A percentile compares a stretch with the other conserved stretches of the same genome.
These are phyloP conservation scores for Immersiella caudata DNA, from an alignment of 495 filamentous ascomycete genomes.

Conservation along the genomic window DNA sequence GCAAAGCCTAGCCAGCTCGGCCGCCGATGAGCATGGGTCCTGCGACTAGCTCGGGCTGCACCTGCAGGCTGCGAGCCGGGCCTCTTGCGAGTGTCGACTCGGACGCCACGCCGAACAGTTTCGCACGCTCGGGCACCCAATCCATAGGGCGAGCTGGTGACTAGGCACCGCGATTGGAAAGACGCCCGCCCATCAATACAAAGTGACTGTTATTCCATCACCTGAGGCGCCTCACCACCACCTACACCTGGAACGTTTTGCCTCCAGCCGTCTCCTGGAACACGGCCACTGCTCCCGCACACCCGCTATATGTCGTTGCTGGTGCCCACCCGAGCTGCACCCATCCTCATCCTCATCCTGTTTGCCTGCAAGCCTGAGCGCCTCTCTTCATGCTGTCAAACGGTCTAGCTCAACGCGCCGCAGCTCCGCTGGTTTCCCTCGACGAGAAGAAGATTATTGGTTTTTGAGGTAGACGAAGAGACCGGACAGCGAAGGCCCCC, in stretches of 20 bases:
- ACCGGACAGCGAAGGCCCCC: not conserved
- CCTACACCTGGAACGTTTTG: not conserved
- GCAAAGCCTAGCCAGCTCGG: not conserved
- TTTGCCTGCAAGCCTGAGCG: slow-evolving; percentile 13
- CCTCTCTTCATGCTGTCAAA: slow-evolving; percentile 19
- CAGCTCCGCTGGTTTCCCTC: slow-evolving; percentile 11
- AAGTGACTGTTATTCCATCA: not conserved
- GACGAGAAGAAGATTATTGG: no score
- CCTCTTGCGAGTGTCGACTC: not conserved
- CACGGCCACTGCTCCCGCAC: not conserved
- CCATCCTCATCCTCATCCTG: not conserved
- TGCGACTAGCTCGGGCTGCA: not conserved
- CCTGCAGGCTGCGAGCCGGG: not conserved
- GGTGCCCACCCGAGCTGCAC: slow-evolving; percentile 9
- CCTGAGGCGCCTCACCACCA: not conserved
- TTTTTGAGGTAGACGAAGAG: not conserved
- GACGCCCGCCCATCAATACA: not conserved
- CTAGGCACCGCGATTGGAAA: not conserved
- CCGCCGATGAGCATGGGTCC: not conserved
- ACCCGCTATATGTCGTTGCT: not conserved
- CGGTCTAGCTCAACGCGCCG: slow-evolving; percentile 2
- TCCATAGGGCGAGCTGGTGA: not conserved
- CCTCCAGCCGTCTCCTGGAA: not conserved
- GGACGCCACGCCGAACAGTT: no score
- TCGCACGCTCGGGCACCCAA: not conserved